A percentile compares a stretch with the other conserved stretches of the same genome.
Evolutionary conservation across 495 filamentous ascomycete species (phyloP).

Genomic region (Bryoglossum gracile): DNA sequence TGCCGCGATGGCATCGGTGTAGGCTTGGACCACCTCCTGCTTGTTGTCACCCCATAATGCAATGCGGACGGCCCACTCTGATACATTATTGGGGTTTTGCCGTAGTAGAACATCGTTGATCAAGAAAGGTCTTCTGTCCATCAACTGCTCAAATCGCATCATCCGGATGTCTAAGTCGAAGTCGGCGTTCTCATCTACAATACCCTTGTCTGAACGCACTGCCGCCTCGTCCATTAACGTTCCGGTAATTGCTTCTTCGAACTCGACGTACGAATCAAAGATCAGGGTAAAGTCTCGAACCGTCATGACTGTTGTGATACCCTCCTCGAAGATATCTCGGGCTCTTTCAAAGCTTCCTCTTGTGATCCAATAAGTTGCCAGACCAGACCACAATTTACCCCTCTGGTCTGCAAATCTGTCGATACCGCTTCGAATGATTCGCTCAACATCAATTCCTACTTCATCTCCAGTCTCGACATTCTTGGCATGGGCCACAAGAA

Average conservation of each 20-base stretch:
- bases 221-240: conserved; percentile 85
- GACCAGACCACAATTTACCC: conserved; percentile 91
- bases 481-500: conserved; percentile 85
- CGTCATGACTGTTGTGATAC: conserved; percentile 96
- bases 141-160: conserved; percentile 96
- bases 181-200: conserved; percentile 77
- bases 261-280: conserved; percentile 94
- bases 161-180: conserved; percentile 96
- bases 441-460: conserved; percentile 82
- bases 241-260: conserved; percentile 92
- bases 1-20: conserved; percentile 86
- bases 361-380: conserved; percentile 96
- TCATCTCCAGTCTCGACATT: conserved; percentile 75
- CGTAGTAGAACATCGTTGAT: conserved; percentile 93
- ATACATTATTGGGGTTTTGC: conserved; percentile 94
- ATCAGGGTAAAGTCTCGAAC: conserved; percentile 96
- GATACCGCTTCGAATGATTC: conserved; percentile 90
- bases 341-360: conserved; percentile 84
- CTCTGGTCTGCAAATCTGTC: conserved; percentile 88
- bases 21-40: conserved; percentile 84
- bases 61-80: conserved; percentile 95
- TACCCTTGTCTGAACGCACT: conserved; percentile 70
- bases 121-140: conserved; percentile 94
- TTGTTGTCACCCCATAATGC: conserved; percentile 94
- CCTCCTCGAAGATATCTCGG: conserved; percentile 92